phyloP scores from a whole-genome alignment of 331 rosid genomes.

The Acacia pycnantha region DNA sequence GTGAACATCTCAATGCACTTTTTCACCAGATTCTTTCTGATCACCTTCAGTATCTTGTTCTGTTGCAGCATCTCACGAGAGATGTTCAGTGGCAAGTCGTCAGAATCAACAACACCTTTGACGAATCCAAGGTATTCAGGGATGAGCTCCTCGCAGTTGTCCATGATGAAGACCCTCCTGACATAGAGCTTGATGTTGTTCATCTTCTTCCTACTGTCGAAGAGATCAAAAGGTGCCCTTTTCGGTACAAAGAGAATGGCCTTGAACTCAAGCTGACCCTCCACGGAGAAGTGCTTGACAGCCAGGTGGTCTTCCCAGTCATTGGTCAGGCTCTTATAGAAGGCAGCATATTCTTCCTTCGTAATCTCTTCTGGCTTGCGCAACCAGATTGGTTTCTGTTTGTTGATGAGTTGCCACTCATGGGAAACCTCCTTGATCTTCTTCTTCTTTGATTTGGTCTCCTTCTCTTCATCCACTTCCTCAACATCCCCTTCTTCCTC shows the following conservation, averaged over 20 bases:
- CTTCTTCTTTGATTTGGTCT: constrained; percentile 50
- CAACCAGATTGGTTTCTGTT: constrained; percentile 71
- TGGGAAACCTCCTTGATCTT: constrained; percentile 65
- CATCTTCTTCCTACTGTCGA: constrained; percentile 58
- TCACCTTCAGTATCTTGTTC: constrained; percentile 70
- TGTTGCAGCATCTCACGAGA: constrained; percentile 66
- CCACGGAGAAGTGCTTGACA: constrained; percentile 65
- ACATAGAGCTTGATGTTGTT: constrained; percentile 71
- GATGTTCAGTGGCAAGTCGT: constrained; percentile 64
- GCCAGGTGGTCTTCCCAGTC: constrained; percentile 78
- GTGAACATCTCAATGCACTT: constrained; percentile 73
- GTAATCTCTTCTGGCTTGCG: constrained; percentile 68
- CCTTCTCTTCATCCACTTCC: constrained; percentile 55
- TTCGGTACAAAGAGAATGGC: constrained; percentile 60
- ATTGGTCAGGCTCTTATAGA: constrained; percentile 68
- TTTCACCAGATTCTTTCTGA: constrained; percentile 69
- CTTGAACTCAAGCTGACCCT: constrained; percentile 73
- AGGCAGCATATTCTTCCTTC: constrained; percentile 60
- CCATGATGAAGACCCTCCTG: constrained; percentile 72
- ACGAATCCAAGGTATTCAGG: constrained; percentile 66
- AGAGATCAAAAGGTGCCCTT: constrained; percentile 66
- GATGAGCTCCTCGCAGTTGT: constrained; percentile 67
- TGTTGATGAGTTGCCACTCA: constrained; percentile 66
- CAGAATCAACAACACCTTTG: constrained; percentile 73
- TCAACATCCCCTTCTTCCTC: constrained; percentile 59